Evolutionary conservation across 1,284 basidiomycete genomes (phyloP), one percentile per base, ranked within the genome.

Genomic region (Ganoderma meredithae): DNA sequence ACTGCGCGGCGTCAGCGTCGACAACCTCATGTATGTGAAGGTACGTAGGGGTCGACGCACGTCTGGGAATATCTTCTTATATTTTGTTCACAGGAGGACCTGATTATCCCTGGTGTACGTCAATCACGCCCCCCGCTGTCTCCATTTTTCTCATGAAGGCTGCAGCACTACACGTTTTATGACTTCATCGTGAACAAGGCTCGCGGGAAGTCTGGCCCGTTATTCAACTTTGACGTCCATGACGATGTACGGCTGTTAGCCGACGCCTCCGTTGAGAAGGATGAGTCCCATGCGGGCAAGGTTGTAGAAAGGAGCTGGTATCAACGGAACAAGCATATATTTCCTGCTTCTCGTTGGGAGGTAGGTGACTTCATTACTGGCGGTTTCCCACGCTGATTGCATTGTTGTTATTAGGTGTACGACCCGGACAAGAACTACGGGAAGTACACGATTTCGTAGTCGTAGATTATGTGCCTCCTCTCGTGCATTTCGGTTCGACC

Each of bases 171-270:
- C 80, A 98, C 96, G 3, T 99, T 99, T 79, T 99, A 99, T 80
- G 95, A 98, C 81, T 99, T 99, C 74, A 98, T 99, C 76, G 86
- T 99, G 73, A 98, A 98, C 86, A 98, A 98, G 82, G 96, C 97
- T 3, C 90, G 98, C 36, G 98, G 98, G 25, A 99, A 99, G 81
- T 98, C 96, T 0, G 98, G 97, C 0, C 97, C 97, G 1, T 81
- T 99, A 64, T 99, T 99, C 85, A 98, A 95, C 81, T 99, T 99
- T 79, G 98, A 99, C 79, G 98, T 99, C 8, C 97, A 99, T 80
- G 97, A 99, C 77, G 97, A 99, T 78, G 94, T 99, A 12, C 94
- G 98, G 5, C 80, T 99, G 71, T 84, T 99, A n/a, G 91, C 95
- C 19, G 98, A 99, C 77, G 97, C 97, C 0, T 95, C 95, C 0